These are phyloP conservation scores for Echeveria elegans DNA, from an alignment of 164 flowering plant species.

Conservation along the genomic window DNA sequence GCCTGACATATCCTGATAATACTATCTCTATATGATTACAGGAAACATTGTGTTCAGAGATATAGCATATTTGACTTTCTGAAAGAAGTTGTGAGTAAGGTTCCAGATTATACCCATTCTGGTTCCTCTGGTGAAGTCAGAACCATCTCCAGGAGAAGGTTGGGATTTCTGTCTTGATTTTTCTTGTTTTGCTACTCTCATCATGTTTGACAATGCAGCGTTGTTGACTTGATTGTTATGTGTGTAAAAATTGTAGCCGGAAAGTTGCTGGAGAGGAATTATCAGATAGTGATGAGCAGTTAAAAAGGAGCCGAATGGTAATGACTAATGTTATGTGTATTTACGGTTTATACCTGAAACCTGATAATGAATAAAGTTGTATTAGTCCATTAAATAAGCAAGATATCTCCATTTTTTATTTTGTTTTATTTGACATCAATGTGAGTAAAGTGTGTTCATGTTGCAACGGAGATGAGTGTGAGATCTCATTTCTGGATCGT, in stretches of 20 bases:
- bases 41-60: constrained; percentile 84
- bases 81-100: constrained; percentile 82
- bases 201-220: background rate
- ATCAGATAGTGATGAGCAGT: constrained; percentile 77
- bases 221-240: no score
- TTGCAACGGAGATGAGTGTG: background rate
- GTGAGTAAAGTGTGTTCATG: background rate
- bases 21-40: constrained; percentile 16
- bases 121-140: constrained; percentile 64
- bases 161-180: background rate
- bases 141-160: constrained; percentile 51
- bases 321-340: background rate
- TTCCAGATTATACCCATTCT: constrained; percentile 85
- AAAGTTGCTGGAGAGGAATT: constrained; percentile 57
- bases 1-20: no score
- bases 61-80: constrained; percentile 90
- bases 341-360: no score
- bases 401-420: background rate
- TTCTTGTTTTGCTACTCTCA: background rate
- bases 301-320: constrained; percentile 64
- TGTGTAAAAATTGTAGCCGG: constrained; percentile 31
- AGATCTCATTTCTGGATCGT: background rate
- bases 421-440: no score
- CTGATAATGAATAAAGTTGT: background rate
- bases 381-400: background rate